Evolutionary conservation across 2,329 filamentous ascomycete genomes (phyloP), one percentile per base, ranked within the genome.

Genomic region (Madurella fahalii): DNA sequence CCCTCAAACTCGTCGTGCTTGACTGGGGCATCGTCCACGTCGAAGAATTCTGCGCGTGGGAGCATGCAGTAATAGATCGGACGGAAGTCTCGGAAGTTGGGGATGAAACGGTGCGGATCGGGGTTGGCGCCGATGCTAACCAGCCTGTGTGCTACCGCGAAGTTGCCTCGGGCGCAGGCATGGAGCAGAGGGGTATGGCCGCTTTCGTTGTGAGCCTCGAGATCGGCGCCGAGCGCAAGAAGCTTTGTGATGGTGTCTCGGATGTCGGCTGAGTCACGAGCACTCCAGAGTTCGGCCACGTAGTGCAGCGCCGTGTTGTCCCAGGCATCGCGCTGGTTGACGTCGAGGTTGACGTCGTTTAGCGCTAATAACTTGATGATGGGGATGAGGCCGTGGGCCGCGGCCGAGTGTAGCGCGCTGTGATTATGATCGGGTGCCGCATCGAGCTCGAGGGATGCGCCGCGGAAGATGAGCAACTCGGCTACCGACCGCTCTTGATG

Each of bases 301-400:
- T 62, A 64, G 50, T 64, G 64, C 5, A 65, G 54, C 1, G 63
- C 64, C 20, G 62, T 63, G 43, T 64, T 64, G 7, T 56, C 60
- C 48, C 47, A 56, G 11, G 50, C 52, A 39, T 65, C 64, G 4
- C 60, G 58, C 50, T 60, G 52, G 53, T 63, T 56, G 45, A 62
- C 52, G 43, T 63, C 58, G 46, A 65, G 58, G 47, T 57, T 53
- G 42, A 55, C 9, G 43, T 61, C 51, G 31, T 57, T 50, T 0
- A 61, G 43, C 3, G 60, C 61, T n/a, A 65, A 47, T 11, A 64
- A 59, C 50, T 61, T 63, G 58, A 65, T 61, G 50, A 63, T 43
- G 31, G 63, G 60, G 7, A 61, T 49, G 43, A 62, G 40, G 20
- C 57, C 61, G 40, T 59, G 53, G n/a, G 61, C 56, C 15, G 64